A percentile compares a stretch with the other conserved stretches of the same genome.
Conservation (phyloP, 2,329 filamentous ascomycete species). For the Trichoderma asperellum region DNA sequence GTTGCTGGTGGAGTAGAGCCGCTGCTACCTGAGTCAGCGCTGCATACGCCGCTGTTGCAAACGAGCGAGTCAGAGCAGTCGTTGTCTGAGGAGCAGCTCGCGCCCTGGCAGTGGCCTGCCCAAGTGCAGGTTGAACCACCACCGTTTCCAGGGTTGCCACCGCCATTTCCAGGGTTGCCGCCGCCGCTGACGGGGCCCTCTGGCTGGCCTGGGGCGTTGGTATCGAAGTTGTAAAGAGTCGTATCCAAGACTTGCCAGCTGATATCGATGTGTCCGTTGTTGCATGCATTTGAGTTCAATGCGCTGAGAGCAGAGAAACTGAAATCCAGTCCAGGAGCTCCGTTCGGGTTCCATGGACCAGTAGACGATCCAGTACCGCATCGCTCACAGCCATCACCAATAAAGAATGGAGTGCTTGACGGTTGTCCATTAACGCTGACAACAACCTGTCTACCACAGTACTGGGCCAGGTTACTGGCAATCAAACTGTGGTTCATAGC, state of each 20-base stretch:
- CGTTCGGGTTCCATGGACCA: constrained; percentile 29
- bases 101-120: constrained; percentile 15
- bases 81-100: constrained; percentile 5
- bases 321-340: constrained; percentile 31
- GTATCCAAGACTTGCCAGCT: constrained; percentile 30
- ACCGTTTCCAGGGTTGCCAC: background rate
- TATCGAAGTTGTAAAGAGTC: constrained; percentile 30
- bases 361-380: constrained; percentile 28
- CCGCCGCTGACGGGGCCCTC: constrained; percentile 5
- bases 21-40: background rate
- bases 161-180: constrained; percentile 1
- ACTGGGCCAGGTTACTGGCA: constrained; percentile 26
- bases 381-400: constrained; percentile 32
- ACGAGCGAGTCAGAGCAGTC: constrained; percentile 3
- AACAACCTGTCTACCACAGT: constrained; percentile 30
- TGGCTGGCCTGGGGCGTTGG: constrained; percentile 14
- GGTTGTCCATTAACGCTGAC: constrained; percentile 30
- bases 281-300: constrained; percentile 27
- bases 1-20: background rate
- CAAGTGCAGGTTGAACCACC: background rate
- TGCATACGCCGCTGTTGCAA: background rate
- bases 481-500: constrained; percentile 31
- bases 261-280: constrained; percentile 28
- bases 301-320: constrained; percentile 25
- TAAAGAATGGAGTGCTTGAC: constrained; percentile 28